These are phyloP conservation scores for Trichoderma aggressivum DNA, from an alignment of 2,329 filamentous ascomycete genomes.

Conservation along the genomic window DNA sequence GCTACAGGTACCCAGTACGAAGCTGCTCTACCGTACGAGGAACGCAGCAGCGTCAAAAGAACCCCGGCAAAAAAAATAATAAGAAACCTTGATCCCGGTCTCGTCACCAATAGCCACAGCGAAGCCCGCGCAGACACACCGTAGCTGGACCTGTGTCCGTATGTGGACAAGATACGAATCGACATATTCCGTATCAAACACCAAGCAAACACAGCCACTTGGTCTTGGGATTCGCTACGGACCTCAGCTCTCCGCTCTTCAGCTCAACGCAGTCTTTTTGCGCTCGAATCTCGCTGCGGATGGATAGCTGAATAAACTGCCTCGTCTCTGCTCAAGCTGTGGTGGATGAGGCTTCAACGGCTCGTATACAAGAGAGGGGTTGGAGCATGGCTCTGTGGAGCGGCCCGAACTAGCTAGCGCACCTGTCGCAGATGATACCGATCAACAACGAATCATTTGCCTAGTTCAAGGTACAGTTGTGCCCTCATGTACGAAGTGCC, in stretches of 20 bases:
- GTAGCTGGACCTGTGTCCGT: not conserved
- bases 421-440: slow-evolving; percentile 6
- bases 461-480: slow-evolving; percentile 5
- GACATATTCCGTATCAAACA: not conserved
- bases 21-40: not conserved
- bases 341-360: not conserved
- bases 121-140: not conserved
- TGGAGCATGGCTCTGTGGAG: slow-evolving; percentile 4
- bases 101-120: slow-evolving; percentile 4
- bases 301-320: not conserved
- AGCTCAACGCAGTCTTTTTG: not conserved
- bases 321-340: not conserved
- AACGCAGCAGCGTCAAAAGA: not conserved
- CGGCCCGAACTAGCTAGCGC: slow-evolving; percentile 9
- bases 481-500: slow-evolving; percentile 15
- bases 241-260: not conserved
- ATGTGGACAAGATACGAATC: not conserved
- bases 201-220: not conserved
- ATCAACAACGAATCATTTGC: slow-evolving; percentile 9
- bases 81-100: slow-evolving; percentile 16
- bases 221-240: too few species aligned
- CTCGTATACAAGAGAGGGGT: slow-evolving; percentile 2
- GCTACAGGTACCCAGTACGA: not conserved
- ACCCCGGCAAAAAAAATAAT: slow-evolving; percentile 8
- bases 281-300: not conserved